Evolutionary conservation across 116 monocot genomes (phyloP), one percentile per base, ranked within the genome.

Genomic region (Cymodocea nodosa): DNA sequence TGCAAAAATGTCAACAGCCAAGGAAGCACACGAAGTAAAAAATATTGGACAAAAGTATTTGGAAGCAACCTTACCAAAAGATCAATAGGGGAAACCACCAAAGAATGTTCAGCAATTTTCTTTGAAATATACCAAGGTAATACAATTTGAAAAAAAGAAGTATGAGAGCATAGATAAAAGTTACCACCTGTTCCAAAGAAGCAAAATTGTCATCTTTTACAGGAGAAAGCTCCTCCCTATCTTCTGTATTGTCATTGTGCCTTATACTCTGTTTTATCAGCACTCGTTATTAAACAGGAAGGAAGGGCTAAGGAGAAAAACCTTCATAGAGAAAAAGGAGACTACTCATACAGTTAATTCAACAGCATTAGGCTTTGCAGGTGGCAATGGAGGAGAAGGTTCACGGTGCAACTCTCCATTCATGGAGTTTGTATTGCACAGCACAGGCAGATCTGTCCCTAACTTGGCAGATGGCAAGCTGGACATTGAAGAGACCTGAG

Each of bases 151-250:
- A 2, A 17, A 60, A 5, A 24, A 60, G 12, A 57, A 60, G 58
- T 8, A 8, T n/a, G 23, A 13, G 17, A 54, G 6, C 0, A 39
- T n/a, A 39, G 25, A 1, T 25, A 14, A 24, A 59, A 59, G 25
- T 34, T 37, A 62, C 9, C 65, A 91, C 91, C 97, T 97, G 97
- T 74, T 97, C 97, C 52, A 98, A 65, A 50, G 88, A 76, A 30
- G 82, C 73, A 98, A 98, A 98, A 66, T 83, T 82, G 71, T 87
- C 87, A 78, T 90, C 88, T 61, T 84, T 86, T 40, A 59, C 67
- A 2, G 58, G 56, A 66, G 73, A 64, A 37, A 76, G 67, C n/a
- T 57, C 73, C 57, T 73, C 52, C 24, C 65, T 58, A 14, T 30
- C 59, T 15, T 73, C 73, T 11, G 14, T 48, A 44, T 8, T 11